phyloP scores from a whole-genome alignment of 768 basidiomycete genomes.

The Boletus edulis region DNA sequence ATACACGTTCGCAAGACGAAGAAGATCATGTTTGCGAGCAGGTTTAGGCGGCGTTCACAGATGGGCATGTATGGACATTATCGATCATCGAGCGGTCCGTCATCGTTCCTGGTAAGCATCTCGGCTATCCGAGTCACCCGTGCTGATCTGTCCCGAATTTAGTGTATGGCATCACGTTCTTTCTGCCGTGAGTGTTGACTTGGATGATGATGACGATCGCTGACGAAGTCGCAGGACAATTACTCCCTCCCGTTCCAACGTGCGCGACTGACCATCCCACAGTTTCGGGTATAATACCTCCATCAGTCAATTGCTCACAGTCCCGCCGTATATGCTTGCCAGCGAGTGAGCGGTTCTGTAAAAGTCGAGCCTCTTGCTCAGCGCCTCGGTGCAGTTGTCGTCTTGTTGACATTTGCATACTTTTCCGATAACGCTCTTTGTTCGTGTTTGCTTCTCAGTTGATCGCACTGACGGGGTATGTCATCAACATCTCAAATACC shows the following conservation, averaged over 20 bases:
- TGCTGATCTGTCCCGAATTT: background rate
- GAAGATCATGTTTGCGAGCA: background rate
- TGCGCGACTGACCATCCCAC: background rate
- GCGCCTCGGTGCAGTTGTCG: background rate
- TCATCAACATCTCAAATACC: background rate
- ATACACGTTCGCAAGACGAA: background rate
- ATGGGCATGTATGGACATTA: constrained; percentile 4
- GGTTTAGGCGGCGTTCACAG: background rate
- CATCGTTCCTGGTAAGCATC: background rate
- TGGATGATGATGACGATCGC: background rate
- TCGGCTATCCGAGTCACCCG: background rate
- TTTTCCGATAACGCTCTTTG: background rate
- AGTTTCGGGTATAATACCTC: background rate
- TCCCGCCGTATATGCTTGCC: background rate
- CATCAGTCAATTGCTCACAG: background rate
- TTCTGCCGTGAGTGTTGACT: background rate
- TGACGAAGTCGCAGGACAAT: constrained; percentile 1
- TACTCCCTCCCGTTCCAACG: too few relatives aligned
- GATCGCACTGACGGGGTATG: background rate
- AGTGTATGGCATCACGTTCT: constrained; percentile 1
- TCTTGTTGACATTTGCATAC: background rate
- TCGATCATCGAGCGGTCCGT: background rate
- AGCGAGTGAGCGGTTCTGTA: background rate
- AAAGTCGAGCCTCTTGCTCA: background rate
- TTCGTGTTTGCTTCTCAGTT: background rate